Evolutionary conservation across 306 rosid genomes (phyloP), one percentile per base, ranked within the genome.

Genomic region (Gastrolobium villosum): DNA sequence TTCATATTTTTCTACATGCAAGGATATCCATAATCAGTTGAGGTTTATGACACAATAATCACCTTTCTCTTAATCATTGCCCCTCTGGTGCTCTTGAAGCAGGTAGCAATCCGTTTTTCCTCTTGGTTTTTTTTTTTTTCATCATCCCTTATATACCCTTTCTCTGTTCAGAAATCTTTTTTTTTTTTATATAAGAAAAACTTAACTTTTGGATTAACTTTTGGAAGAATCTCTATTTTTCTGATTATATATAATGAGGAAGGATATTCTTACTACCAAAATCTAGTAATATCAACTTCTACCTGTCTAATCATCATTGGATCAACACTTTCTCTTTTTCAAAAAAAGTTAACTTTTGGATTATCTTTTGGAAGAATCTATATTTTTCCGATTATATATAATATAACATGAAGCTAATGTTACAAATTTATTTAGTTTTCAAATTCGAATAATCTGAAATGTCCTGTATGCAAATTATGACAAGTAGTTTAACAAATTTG

Each of bases 41-140:
- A 6, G 74, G 43, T 60, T 79, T 31, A 60, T 48, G 32, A 49
- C 45, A 70, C 40, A 7, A 37, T 76, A 11, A 54, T 15, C 65
- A 67, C 49, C 49, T 59, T 15, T 44, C 9, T 61, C 79, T 46
- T 48, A 43, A 10, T 55, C 31, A 9, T 13, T 61, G 65, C 49
- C 74, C 28, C 56, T 37, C 56, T 26, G 4, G 73, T 45, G 67
- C 10, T 75, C 50, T 64, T 40, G 52, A 65, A 37, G 15, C 48
- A 81, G 83, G 88, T 81, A 66, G 7, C 15, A n/a, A 56, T 31
- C 31, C n/a, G 0, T 70, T 8, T 67, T 61, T 26, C 1, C 9
- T 20, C 26, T 0, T 4, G 2, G 28, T 4, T 32, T 36, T 65
- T 52, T 46, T 4, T 32, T 36, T 65, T 52, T 46, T 10, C 15